phyloP scores from a whole-genome alignment of 2,329 filamentous ascomycete species.

The Aspergillus tanneri region DNA sequence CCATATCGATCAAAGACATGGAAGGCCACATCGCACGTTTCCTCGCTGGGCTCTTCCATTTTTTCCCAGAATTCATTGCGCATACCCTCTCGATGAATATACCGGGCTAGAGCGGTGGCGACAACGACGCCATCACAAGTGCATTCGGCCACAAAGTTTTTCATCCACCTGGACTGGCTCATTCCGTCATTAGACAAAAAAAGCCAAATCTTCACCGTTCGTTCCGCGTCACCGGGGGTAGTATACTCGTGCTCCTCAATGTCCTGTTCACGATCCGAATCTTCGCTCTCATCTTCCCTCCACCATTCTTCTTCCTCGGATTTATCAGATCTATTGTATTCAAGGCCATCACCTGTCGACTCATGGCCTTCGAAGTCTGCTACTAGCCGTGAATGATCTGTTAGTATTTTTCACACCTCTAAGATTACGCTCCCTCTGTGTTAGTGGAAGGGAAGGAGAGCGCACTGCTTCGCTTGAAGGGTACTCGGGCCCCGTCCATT shows the following conservation, averaged over 20 bases:
- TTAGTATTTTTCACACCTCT: conserved; percentile 4
- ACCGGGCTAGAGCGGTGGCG: conserved; percentile 22
- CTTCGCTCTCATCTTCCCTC: conserved; percentile 13
- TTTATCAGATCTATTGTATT: conserved; percentile 7
- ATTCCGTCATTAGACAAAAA: conserved; percentile 14
- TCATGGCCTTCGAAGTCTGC: conserved; percentile 9
- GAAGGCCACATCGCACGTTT: conserved; percentile 33
- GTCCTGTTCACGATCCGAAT: conserved; percentile 11
- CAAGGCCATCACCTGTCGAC: conserved; percentile 7
- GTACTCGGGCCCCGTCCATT: neutral
- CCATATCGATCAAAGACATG: conserved; percentile 42
- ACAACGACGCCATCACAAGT: conserved; percentile 19
- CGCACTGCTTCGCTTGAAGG: neutral
- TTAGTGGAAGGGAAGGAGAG: neutral
- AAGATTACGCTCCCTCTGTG: neutral
- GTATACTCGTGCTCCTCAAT: conserved; percentile 21
- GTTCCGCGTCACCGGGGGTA: conserved; percentile 11
- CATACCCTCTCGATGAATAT: conserved; percentile 26
- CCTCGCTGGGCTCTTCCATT: conserved; percentile 34
- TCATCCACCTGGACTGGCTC: conserved; percentile 9
- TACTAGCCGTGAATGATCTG: conserved; percentile 7
- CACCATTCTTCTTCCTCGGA: conserved; percentile 15
- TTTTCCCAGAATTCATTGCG: conserved; percentile 31
- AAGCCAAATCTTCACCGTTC: conserved; percentile 19
- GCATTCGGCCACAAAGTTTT: conserved; percentile 19